Percentiles rank a stretch among this genome's conserved stretches.
phyloP scores from a whole-genome alignment of 2,329 filamentous ascomycete genomes.

The Penicillium sp. region DNA sequence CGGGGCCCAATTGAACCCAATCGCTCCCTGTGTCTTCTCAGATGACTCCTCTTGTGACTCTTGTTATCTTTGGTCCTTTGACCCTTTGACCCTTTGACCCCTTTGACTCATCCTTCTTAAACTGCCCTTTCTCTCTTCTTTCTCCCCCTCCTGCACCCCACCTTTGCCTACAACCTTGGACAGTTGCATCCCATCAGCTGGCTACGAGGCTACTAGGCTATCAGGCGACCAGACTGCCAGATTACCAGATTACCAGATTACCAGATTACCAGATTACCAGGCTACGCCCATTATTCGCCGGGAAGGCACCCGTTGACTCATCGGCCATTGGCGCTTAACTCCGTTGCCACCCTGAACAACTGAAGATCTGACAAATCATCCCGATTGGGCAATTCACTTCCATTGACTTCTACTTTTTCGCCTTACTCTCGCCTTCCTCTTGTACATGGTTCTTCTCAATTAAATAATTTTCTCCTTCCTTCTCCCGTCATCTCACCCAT shows the following conservation, averaged over 20 bases:
- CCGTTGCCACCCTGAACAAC: slow-evolving; percentile 18
- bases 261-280: neutral
- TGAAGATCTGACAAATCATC: slow-evolving; percentile 20
- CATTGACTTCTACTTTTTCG: slow-evolving; percentile 19
- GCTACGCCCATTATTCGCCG: neutral
- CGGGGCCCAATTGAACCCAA: neutral
- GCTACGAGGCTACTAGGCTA: too few species aligned
- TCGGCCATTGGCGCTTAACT: slow-evolving; percentile 19
- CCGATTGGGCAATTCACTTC: slow-evolving; percentile 16
- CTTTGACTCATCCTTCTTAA: slow-evolving; percentile 14
- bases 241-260: neutral
- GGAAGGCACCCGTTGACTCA: slow-evolving; percentile 10
- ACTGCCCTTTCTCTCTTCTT: neutral
- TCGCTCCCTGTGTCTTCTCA: neutral
- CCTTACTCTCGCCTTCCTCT: neutral
- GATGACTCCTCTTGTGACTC: slow-evolving; percentile 7
- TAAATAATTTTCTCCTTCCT: slow-evolving; percentile 1
- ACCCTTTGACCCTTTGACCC: slow-evolving; percentile 15
- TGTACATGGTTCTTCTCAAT: neutral
- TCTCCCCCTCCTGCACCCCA: neutral
- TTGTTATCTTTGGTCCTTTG: slow-evolving; percentile 3
- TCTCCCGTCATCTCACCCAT: neutral
- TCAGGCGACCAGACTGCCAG: too few species aligned
- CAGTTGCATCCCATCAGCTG: neutral
- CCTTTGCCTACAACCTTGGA: neutral